These are phyloP conservation scores for Chaetomium olivaceum DNA, from an alignment of 2,329 filamentous ascomycete genomes.

Conservation along the genomic window DNA sequence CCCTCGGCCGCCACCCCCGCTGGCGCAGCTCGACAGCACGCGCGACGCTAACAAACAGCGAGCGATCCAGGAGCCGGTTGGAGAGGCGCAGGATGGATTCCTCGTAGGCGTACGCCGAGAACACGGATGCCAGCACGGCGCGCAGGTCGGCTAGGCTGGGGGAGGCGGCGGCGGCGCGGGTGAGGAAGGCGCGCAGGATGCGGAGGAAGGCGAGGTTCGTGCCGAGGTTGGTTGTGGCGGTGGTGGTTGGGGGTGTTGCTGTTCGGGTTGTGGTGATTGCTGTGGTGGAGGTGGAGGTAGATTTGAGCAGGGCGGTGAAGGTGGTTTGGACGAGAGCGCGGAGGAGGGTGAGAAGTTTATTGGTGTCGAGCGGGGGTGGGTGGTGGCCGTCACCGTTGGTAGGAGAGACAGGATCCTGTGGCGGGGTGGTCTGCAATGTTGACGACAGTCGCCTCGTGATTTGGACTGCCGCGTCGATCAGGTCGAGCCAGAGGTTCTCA, in stretches of 20 bases:
- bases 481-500: conserved; percentile 60
- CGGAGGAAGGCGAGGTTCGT: conserved; percentile 78
- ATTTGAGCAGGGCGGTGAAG: conserved; percentile 81
- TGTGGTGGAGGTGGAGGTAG: conserved; percentile 59
- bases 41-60: conserved; percentile 80
- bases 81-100: conserved; percentile 84
- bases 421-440: conserved; percentile 44
- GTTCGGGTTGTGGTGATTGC: conserved; percentile 50
- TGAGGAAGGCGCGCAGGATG: conserved; percentile 84
- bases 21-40: conserved; percentile 73
- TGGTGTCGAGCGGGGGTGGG: conserved; percentile 48
- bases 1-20: conserved; percentile 83
- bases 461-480: conserved; percentile 62
- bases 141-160: conserved; percentile 86
- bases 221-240: conserved; percentile 36
- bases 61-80: conserved; percentile 82
- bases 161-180: conserved; percentile 75
- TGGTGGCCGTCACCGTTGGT: conserved; percentile 31
- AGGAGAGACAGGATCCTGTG: conserved; percentile 21
- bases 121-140: conserved; percentile 82
- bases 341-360: conserved; percentile 66
- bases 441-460: conserved; percentile 66
- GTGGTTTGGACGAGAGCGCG: conserved; percentile 83
- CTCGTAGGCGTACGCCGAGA: conserved; percentile 94
- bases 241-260: conserved; percentile 35